phyloP scores from a whole-genome alignment of 129 eudicot species.

The Solidago caesia region DNA sequence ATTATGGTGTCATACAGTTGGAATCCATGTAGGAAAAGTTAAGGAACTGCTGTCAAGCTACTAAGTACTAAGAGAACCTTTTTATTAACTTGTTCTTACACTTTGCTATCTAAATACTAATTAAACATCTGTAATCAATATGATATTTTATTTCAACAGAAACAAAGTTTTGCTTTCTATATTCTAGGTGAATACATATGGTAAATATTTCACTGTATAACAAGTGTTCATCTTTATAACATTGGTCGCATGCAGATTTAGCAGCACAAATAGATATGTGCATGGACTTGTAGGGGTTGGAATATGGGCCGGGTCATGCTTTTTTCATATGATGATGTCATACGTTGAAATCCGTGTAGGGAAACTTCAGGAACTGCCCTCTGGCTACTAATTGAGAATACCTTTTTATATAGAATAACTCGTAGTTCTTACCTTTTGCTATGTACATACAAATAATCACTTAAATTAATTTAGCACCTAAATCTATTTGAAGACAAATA shows the following conservation, averaged over 20 bases:
- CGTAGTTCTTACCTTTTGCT: not conserved
- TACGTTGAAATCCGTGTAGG: not conserved
- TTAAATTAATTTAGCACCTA: not conserved
- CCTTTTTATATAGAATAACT: not conserved
- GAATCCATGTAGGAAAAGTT: conserved; percentile 5
- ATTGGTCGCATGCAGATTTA: not conserved
- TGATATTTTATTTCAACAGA: too few species aligned
- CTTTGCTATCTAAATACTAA: not conserved
- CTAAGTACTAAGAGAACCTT: not conserved
- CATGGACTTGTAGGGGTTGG: not conserved
- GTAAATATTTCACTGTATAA: too few species aligned
- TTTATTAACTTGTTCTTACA: not conserved
- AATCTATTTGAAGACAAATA: not conserved
- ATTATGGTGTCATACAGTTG: conserved; percentile 8
- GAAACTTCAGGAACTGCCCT: not conserved
- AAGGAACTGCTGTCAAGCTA: not conserved
- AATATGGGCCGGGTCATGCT: not conserved
- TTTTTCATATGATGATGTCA: too few species aligned
- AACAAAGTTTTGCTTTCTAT: too few species aligned
- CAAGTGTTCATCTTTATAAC: too few species aligned
- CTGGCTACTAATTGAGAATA: conserved; percentile 4
- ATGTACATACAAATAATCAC: not conserved
- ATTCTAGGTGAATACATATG: too few species aligned
- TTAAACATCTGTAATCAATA: not conserved
- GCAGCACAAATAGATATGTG: not conserved